Conservation (phyloP, 768 basidiomycete genomes). For the Serendipita sp. region DNA sequence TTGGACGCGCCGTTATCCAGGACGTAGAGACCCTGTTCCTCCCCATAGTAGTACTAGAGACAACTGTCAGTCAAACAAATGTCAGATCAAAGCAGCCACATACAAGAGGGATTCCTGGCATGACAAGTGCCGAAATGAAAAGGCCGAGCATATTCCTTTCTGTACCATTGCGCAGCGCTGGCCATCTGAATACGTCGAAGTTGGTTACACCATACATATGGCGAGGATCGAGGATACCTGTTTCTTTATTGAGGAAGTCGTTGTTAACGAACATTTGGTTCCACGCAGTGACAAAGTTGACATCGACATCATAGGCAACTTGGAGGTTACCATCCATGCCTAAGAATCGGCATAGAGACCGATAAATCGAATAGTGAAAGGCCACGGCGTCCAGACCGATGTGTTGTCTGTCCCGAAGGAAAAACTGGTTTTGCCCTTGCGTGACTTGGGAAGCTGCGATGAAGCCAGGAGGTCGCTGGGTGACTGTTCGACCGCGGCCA, state of each 20-base stretch:
- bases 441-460: conserved; percentile 52
- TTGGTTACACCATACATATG: conserved; percentile 91
- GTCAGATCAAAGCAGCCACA: conserved; percentile 13
- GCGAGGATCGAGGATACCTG: conserved; percentile 53
- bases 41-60: conserved; percentile 63
- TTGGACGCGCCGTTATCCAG: conserved; percentile 81
- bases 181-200: conserved; percentile 93
- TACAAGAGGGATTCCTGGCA: conserved; percentile 78
- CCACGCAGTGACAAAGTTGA: conserved; percentile 81
- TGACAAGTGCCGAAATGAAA: conserved; percentile 62
- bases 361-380: conserved; percentile 92
- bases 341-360: conserved; percentile 67
- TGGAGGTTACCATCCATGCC: conserved; percentile 93
- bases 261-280: conserved; percentile 81
- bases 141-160: conserved; percentile 58
- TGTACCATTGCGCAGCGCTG: conserved; percentile 70
- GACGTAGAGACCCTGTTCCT: conserved; percentile 76
- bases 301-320: conserved; percentile 71
- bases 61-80: conserved; percentile 6
- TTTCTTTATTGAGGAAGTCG: conserved; percentile 65
- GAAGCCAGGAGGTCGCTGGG: conserved; percentile 50
- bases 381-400: conserved; percentile 64
- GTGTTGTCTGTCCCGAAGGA: conserved; percentile 48
- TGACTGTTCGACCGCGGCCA: conserved; percentile 76
- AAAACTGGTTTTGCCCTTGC: conserved; percentile 47